phyloP scores from a whole-genome alignment of 2,329 filamentous ascomycete genomes.

The Pseudomassariella vexata region DNA sequence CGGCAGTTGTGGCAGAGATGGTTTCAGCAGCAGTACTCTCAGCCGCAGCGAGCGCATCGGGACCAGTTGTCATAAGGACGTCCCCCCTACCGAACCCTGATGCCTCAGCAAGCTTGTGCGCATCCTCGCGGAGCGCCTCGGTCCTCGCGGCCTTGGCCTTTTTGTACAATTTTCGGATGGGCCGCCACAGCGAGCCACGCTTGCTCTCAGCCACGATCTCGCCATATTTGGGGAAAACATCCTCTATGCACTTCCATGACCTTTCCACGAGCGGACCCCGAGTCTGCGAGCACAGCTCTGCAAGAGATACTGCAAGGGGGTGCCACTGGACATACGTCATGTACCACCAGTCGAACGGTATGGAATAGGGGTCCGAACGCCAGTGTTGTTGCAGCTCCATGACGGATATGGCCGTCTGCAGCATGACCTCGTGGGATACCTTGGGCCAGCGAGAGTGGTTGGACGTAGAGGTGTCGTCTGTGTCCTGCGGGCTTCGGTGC shows the following conservation, averaged over 20 bases:
- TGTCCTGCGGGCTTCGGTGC: conserved; percentile 1
- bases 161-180: conserved; percentile 45
- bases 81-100: no score
- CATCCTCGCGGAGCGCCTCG: conserved; percentile 16
- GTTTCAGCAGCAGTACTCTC: no score
- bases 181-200: conserved; percentile 46
- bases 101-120: no score
- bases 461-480: no score
- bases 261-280: conserved; percentile 37
- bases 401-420: conserved; percentile 40
- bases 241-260: conserved; percentile 44
- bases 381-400: conserved; percentile 33
- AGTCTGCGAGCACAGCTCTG: conserved; percentile 44
- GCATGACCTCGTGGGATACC: conserved; percentile 34
- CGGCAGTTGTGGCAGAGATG: no score
- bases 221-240: conserved; percentile 35
- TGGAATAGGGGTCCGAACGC: conserved; percentile 26
- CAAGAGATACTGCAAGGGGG: conserved; percentile 44
- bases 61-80: no score
- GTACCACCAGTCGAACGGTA: conserved; percentile 42
- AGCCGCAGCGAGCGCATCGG: no score
- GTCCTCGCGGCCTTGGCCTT: conserved; percentile 38
- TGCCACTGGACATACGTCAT: conserved; percentile 50
- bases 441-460: conserved; percentile 6
- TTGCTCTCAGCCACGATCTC: conserved; percentile 42